Evolutionary conservation across 495 filamentous ascomycete species (phyloP), one percentile per base, ranked within the genome.

Genomic region (Penicillium roqueforti): DNA sequence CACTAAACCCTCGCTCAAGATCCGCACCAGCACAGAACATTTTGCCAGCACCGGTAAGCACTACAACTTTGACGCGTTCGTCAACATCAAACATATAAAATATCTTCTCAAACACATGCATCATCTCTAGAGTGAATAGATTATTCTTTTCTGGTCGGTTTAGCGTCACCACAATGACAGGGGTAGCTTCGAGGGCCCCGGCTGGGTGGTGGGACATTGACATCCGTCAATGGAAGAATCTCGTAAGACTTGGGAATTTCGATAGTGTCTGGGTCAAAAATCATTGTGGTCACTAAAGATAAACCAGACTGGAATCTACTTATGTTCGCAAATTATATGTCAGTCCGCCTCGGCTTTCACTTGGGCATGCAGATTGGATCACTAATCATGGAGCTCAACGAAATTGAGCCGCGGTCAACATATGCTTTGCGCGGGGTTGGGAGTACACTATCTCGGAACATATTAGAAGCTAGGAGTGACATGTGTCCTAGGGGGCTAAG

Each of bases 1-100:
- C 46, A n/a, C 29, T 48, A 13, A 48, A 48, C 4, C 46, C 46
- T 48, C 46, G 46, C 31, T 48, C 46, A 10, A 83, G 66, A 65
- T 84, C 82, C 19, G 77, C 77, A 34, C 82, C 80, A 0, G 79
- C 78, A 58, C 80, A 83, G 67, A 82, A 84, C 54, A 79, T 77
- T 38, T 63, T 66, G 8, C 79, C 79, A 37, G 61, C 47, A 26
- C 79, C 78, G 6, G 80, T 81, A 2, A 83, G 58, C 6, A 83
- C 73, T 34, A 83, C 66, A 42, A 67, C 71, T 49, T 78, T 79
- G n/a, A 84, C 78, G 13, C 75, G 69, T 2, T 71, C 63, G 56
- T 79, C 75, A 32, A 73, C 46, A 41, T 48, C 77, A 51, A 83
- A 73, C 29, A 75, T 60, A 36, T 65, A 43, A 66, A 79, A 83